Base-by-base conservation (phyloP, 139 green algal genomes). In the Eudorina sp. region DNA sequence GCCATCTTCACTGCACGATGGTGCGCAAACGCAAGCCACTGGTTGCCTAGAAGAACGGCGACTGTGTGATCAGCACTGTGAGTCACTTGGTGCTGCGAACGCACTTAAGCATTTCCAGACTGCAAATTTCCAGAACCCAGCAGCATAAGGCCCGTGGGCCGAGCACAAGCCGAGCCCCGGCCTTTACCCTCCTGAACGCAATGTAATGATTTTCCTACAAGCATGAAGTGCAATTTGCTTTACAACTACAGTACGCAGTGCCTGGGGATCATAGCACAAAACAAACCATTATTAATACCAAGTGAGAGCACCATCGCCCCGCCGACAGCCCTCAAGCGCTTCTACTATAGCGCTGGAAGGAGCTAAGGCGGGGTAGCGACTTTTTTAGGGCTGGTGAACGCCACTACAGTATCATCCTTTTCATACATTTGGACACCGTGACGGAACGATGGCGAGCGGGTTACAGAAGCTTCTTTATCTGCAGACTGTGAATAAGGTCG, bases 401-500 rank as follows among this genome's bases (percentile, higher is more conserved):
- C 25, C 5, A 14, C 11, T 19, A 14, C 8, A 45, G 8, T 23
- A 11, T 11, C 29, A 81, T 81, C 73, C n/a, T n/a, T n/a, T n/a
- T n/a, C n/a, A n/a, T n/a, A n/a, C 62, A 55, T 8, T 55, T 31
- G 70, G 31, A 36, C 53, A 16, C 53, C 6, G 13, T 73, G 53
- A 31, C 14, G 79, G 43, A 66, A 43, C 79, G 78, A 92, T 92
- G 90, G 90, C 89, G 87, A 70, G 69, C 55, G 89, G 94, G 36
- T 86, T 98, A 7, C 82, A 96, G 77, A 95, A 98, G 90, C 93
- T 99, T 31, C 95, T 98, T 74, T 95, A 98, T 73, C 91, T 99
- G 38, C 96, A 96, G 16, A 90, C 98, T n/a, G 96, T 99, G 7
- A 97, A 95, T 85, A 99, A 99, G 85, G 86, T 99, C 34, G 97